phyloP scores from a whole-genome alignment of 768 basidiomycete genomes.

The Cyathus striatus region DNA sequence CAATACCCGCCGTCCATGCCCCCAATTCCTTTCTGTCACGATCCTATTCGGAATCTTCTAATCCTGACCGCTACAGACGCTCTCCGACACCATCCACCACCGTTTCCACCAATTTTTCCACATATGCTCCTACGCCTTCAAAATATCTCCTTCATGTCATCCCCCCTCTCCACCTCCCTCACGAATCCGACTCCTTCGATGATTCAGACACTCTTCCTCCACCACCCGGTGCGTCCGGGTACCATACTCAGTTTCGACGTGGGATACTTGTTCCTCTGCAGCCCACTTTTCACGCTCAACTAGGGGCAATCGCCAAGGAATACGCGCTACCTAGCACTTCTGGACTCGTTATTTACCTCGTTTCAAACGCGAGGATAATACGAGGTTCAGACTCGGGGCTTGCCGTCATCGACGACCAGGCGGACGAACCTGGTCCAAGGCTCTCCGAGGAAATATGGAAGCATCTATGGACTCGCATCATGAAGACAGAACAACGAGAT shows the following conservation, averaged over 20 bases:
- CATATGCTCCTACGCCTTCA: constrained; percentile 41
- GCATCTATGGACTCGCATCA: constrained; percentile 74
- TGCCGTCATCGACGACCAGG: constrained; percentile 21
- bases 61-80: constrained; percentile 35
- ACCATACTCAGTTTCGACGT: constrained; percentile 73
- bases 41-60: constrained; percentile 27
- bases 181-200: constrained; percentile 59
- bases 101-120: constrained; percentile 28
- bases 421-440: constrained; percentile 67
- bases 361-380: constrained; percentile 24
- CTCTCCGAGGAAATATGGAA: constrained; percentile 87
- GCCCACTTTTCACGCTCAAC: constrained; percentile 76
- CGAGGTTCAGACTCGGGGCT: constrained; percentile 4
- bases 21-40: constrained; percentile 24
- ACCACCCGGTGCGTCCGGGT: constrained; percentile 61
- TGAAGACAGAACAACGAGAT: constrained; percentile 53
- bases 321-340: constrained; percentile 86
- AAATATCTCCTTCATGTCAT: constrained; percentile 81
- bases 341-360: constrained; percentile 81
- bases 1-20: constrained; percentile 49
- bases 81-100: constrained; percentile 48
- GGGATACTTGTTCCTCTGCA: constrained; percentile 87
- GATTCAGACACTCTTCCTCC: constrained; percentile 44
- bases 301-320: constrained; percentile 86
- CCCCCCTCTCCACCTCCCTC: too few relatives aligned